A percentile compares a stretch with the other conserved stretches of the same genome.
Conservation (phyloP, 192 early-diverging fungal species). For the Powellomyces hirtus region DNA sequence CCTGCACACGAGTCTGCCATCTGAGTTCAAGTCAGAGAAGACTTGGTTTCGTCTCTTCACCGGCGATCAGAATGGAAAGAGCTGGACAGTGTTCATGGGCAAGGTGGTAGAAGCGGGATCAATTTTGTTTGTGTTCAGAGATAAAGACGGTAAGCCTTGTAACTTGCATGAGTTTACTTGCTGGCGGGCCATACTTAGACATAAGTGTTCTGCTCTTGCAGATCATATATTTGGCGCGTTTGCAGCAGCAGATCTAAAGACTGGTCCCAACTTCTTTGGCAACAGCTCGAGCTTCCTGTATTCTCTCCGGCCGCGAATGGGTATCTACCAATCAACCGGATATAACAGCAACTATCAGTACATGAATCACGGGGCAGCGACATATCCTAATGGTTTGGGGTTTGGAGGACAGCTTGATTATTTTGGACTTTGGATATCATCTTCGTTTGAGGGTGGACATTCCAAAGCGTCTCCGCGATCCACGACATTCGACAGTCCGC, state of each 20-base stretch:
- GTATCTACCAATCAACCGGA: constrained; percentile 12
- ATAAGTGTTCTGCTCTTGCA: too few relatives aligned
- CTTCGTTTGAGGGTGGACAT: constrained; percentile 13
- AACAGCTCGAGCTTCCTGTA: constrained; percentile 11
- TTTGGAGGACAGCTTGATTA: constrained; percentile 32
- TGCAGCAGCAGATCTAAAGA: background rate
- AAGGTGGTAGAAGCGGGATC: background rate
- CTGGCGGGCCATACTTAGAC: background rate
- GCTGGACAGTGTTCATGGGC: constrained; percentile 25
- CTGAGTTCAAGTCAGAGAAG: background rate
- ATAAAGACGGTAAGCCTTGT: background rate
- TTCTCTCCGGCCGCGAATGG: constrained; percentile 1
- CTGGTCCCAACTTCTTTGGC: constrained; percentile 12
- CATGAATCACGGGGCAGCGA: constrained; percentile 12
- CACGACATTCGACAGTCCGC: constrained; percentile 23
- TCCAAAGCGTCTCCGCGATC: constrained; percentile 17
- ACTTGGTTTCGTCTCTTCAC: constrained; percentile 9
- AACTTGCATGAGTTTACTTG: background rate
- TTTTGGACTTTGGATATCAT: constrained; percentile 23
- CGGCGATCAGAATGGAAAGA: constrained; percentile 8
- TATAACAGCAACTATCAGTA: constrained; percentile 25
- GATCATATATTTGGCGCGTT: constrained; percentile 22
- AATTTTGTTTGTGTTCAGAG: constrained; percentile 9
- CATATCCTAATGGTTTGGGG: constrained; percentile 30
- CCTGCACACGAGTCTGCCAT: constrained; percentile 1